Percentiles rank a stretch among this genome's conserved stretches.
phyloP scores from a whole-genome alignment of 2,329 filamentous ascomycete genomes.

The Sordariomycetes sp. region DNA sequence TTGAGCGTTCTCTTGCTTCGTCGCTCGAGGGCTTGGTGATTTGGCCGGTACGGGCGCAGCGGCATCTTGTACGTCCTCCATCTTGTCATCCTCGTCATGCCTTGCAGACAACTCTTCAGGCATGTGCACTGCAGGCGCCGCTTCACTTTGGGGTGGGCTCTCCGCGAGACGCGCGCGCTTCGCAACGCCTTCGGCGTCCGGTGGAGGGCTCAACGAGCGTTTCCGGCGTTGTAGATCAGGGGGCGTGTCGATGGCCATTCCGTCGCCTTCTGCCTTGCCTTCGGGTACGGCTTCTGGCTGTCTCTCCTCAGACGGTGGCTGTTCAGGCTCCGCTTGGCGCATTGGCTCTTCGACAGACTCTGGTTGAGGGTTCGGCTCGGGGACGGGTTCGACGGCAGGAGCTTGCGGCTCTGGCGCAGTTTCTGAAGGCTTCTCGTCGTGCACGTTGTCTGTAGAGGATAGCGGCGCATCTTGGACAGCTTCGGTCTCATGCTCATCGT shows the following conservation, averaged over 20 bases:
- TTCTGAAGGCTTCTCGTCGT: conserved; percentile 7
- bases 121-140: conserved; percentile 3
- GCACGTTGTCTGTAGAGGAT: background rate
- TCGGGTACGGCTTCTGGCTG: background rate
- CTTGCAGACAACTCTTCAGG: background rate
- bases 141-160: conserved; percentile 8
- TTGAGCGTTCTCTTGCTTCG: background rate
- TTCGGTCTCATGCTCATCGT: conserved; percentile 4
- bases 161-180: conserved; percentile 40
- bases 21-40: no score
- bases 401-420: conserved; percentile 6
- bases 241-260: background rate
- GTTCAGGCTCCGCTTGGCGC: background rate
- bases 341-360: conserved; percentile 5
- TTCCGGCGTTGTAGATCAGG: conserved; percentile 66
- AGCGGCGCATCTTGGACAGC: background rate
- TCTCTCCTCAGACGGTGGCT: background rate
- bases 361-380: no score
- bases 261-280: background rate
- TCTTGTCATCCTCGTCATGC: background rate
- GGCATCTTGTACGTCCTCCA: background rate
- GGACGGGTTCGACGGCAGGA: no score
- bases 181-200: conserved; percentile 40
- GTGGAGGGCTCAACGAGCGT: conserved; percentile 53
- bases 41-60: background rate